phyloP scores from a whole-genome alignment of 208 protist genomes.

The Willaertia magna region DNA sequence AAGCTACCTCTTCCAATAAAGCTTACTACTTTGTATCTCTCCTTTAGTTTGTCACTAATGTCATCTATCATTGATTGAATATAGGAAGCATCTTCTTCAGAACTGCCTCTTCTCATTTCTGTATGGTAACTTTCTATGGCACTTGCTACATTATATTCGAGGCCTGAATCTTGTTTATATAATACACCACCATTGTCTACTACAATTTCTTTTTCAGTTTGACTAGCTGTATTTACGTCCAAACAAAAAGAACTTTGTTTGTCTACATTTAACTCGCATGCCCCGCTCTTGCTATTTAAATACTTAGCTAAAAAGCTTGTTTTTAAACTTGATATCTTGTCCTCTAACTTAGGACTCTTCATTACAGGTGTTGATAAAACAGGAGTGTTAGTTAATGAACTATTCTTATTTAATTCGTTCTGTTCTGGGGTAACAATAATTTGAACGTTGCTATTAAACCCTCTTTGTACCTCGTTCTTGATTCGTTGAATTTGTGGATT shows the following conservation, averaged over 20 bases:
- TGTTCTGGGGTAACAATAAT: too few species aligned
- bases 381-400: neutral
- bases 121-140: neutral
- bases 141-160: neutral
- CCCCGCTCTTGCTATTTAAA: too few species aligned
- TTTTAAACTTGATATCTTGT: neutral
- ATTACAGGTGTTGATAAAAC: neutral
- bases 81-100: neutral
- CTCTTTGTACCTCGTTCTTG: too few species aligned
- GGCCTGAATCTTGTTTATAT: too few species aligned
- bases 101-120: neutral
- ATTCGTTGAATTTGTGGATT: neutral
- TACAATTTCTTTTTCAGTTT: too few species aligned
- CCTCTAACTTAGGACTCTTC: neutral
- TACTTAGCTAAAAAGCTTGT: neutral
- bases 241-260: too few species aligned
- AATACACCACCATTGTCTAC: too few species aligned
- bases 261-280: too few species aligned
- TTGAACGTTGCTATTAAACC: too few species aligned
- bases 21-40: neutral
- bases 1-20: neutral
- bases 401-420: too few species aligned
- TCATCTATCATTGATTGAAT: too few species aligned
- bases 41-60: neutral
- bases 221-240: too few species aligned